Percentiles rank a stretch among this genome's conserved stretches.
These are phyloP conservation scores for Suhomyces xylopsoci DNA, from an alignment of 805 yeast species.

Conservation along the genomic window DNA sequence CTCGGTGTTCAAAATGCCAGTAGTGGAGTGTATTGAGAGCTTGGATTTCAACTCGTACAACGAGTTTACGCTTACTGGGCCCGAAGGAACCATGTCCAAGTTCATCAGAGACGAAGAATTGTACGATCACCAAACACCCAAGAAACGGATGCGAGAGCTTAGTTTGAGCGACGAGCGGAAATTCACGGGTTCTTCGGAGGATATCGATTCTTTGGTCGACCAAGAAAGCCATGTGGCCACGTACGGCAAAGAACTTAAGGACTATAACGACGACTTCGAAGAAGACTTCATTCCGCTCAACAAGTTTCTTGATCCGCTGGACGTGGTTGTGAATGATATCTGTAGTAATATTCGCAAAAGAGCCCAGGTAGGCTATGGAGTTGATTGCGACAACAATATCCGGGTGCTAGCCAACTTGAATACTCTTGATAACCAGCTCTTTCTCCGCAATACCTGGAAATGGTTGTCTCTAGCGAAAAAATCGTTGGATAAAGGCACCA, in stretches of 20 bases:
- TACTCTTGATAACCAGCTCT: constrained; percentile 48
- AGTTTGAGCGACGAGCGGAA: constrained; percentile 5
- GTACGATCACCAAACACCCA: background rate
- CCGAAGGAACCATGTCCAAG: constrained; percentile 50
- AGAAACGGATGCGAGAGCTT: background rate
- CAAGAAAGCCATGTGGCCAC: constrained; percentile 21
- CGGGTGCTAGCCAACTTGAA: constrained; percentile 53
- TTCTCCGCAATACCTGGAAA: constrained; percentile 78
- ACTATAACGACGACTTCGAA: constrained; percentile 15
- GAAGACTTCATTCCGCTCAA: constrained; percentile 28
- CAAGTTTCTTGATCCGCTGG: constrained; percentile 29
- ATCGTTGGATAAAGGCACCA: constrained; percentile 59
- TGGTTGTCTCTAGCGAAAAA: constrained; percentile 79
- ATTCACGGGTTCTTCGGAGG: constrained; percentile 20
- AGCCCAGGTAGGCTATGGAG: constrained; percentile 70
- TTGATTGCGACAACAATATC: constrained; percentile 63
- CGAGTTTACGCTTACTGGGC: constrained; percentile 59
- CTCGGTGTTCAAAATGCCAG: constrained; percentile 76
- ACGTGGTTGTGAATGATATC: constrained; percentile 66
- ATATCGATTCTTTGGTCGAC: constrained; percentile 26
- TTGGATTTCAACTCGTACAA: constrained; percentile 66
- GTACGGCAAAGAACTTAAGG: constrained; percentile 4
- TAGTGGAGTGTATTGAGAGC: constrained; percentile 61
- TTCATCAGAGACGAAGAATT: constrained; percentile 29
- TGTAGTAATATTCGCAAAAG: constrained; percentile 68